A percentile compares a stretch with the other conserved stretches of the same genome.
These are phyloP conservation scores for Vickermania ingenoplastis DNA, from an alignment of 208 protist species.

Conservation along the genomic window DNA sequence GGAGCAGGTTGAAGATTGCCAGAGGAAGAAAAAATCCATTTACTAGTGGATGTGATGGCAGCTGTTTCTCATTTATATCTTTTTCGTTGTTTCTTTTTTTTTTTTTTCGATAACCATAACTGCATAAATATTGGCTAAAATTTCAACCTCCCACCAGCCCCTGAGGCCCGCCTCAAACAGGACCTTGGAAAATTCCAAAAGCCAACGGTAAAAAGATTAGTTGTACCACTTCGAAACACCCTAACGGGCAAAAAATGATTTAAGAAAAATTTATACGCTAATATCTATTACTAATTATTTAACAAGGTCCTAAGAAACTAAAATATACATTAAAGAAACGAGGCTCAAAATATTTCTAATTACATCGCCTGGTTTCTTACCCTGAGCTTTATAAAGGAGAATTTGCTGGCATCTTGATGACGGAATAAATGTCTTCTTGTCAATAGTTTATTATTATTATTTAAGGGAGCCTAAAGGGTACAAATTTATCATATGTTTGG, in stretches of 20 bases:
- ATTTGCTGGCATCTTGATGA: no score
- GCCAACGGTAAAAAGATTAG: not conserved
- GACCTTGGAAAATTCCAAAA: no score
- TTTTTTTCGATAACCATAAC: no score
- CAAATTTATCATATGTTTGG: no score
- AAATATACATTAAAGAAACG: not conserved
- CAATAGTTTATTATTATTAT: conserved; percentile 1
- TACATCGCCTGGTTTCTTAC: conserved; percentile 6
- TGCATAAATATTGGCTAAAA: not conserved
- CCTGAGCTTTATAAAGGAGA: no score
- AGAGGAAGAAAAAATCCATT: no score
- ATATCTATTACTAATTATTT: not conserved
- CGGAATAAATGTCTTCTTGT: not conserved
- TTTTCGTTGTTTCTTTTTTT: no score
- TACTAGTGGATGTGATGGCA: no score
- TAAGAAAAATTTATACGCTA: not conserved
- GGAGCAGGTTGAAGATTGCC: no score
- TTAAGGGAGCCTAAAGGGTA: not conserved
- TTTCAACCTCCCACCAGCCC: not conserved
- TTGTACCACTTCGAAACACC: not conserved
- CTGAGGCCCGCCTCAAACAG: no score
- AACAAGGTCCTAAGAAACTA: not conserved
- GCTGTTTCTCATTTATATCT: no score
- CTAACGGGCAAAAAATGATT: not conserved
- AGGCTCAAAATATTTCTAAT: conserved; percentile 1